Evolutionary conservation across 2,329 filamentous ascomycete genomes (phyloP).

Genomic region (Cadophora malorum): DNA sequence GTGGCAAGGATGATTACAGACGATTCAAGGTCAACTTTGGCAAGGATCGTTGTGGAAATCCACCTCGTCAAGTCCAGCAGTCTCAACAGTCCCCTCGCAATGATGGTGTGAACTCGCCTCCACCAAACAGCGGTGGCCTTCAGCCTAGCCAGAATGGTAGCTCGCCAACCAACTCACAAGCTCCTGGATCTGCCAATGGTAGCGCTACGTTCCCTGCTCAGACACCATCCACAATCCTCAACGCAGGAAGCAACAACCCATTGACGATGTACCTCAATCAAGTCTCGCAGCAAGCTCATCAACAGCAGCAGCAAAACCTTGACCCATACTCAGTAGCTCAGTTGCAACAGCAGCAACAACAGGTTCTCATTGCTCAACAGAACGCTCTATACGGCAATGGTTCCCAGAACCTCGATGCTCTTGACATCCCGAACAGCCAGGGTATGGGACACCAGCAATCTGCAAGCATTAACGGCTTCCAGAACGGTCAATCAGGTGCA

Average conservation of each 20-base stretch:
- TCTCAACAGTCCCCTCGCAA: conserved; percentile 69
- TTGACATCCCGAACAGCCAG: conserved; percentile 67
- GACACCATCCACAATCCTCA: conserved; percentile 77
- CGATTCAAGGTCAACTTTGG: conserved; percentile 99
- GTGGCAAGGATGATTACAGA: conserved; percentile 94
- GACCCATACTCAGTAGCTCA: conserved; percentile 50
- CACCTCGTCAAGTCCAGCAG: conserved; percentile 81
- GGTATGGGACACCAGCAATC: conserved; percentile 67
- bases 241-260: conserved; percentile 81
- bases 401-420: conserved; percentile 60
- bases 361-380: conserved; percentile 76
- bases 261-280: conserved; percentile 93
- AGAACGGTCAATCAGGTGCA: conserved; percentile 59
- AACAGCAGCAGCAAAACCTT: conserved; percentile 64
- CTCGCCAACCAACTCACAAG: conserved; percentile 48
- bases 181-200: conserved; percentile 55
- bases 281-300: conserved; percentile 73
- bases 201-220: conserved; percentile 58
- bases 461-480: conserved; percentile 65
- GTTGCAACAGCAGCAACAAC: conserved; percentile 69
- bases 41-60: conserved; percentile 97
- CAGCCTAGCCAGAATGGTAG: conserved; percentile 44
- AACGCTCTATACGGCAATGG: conserved; percentile 79
- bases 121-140: conserved; percentile 48
- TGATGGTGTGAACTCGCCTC: conserved; percentile 64